These are phyloP conservation scores for Rugonectria rugulosa DNA, from an alignment of 2,329 filamentous ascomycete genomes.

Conservation along the genomic window DNA sequence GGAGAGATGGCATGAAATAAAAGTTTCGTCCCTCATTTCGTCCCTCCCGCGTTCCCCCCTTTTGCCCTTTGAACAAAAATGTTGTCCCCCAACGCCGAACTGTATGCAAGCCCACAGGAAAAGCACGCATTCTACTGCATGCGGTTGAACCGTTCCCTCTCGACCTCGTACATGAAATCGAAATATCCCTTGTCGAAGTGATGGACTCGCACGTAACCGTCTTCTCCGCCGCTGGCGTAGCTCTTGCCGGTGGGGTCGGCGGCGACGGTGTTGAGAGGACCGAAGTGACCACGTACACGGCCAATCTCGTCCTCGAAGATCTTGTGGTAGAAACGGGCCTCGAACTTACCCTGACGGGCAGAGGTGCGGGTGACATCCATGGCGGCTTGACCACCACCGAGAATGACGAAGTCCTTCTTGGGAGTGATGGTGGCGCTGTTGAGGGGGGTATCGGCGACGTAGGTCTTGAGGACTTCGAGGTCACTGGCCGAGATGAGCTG, in stretches of 20 bases:
- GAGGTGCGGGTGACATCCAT: constrained; percentile 98
- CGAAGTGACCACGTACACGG: constrained; percentile 95
- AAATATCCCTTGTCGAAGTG: constrained; percentile 99
- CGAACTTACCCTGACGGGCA: constrained; percentile 96
- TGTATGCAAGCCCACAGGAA: constrained; percentile 53
- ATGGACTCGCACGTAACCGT: constrained; percentile 97
- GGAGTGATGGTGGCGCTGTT: constrained; percentile 95
- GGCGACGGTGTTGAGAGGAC: constrained; percentile 94
- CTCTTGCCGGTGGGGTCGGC: constrained; percentile 89
- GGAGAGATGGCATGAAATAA: constrained; percentile 43
- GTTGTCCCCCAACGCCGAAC: constrained; percentile 50
- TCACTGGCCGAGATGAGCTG: constrained; percentile 84
- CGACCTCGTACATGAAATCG: constrained; percentile 98
- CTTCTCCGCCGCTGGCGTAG: constrained; percentile 95
- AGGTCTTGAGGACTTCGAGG: constrained; percentile 92
- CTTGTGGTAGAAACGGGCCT: constrained; percentile 99
- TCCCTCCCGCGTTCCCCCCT: constrained; percentile 20
- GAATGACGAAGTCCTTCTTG: constrained; percentile 97
- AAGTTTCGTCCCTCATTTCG: constrained; percentile 35
- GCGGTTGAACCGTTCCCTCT: constrained; percentile 75
- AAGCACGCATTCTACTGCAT: constrained; percentile 46
- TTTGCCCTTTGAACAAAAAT: constrained; percentile 43
- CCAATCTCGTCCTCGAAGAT: constrained; percentile 99
- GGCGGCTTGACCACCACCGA: constrained; percentile 96
- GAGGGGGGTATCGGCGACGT: constrained; percentile 88